Evolutionary conservation across 1,284 basidiomycete species (phyloP), one percentile per base, ranked within the genome.

Genomic region (Austroboletus novae-zelandiae): DNA sequence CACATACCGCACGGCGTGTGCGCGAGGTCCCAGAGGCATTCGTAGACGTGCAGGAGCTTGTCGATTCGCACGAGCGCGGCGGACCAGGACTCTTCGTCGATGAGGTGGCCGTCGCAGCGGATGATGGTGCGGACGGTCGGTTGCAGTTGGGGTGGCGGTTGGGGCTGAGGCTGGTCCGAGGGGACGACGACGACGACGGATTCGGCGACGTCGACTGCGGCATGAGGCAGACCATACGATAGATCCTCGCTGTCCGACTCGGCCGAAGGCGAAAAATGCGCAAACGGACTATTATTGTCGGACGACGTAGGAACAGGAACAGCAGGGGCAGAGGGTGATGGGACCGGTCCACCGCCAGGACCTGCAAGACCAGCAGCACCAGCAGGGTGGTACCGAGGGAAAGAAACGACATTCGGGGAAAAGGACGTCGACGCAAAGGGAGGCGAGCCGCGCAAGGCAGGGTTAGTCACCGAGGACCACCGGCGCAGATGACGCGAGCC

Each of bases 381-480:
- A 37, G 35, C 17, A 39, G 20, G 18, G 8, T 39, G 57, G 30
- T 57, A 66, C 41, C 49, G 52, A 14, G 60, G 41, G 31, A 66
- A 56, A 10, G 64, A 52, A 36, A 62, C 15, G 39, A 54, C 23
- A 17, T 37, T 61, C 0, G 54, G 51, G 2, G 54, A 20, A n/a
- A 58, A 43, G 37, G 57, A 36, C 9, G 65, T 27, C 25, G 25
- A 41, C 13, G 52, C 9, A 49, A 51, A 61, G 36, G 54, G 55
- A 25, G 62, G 53, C 3, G 60, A 61, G 30, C 49, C 49, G 53
- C 64, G 64, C 51, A 61, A 50, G 41, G 64, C 59, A 57, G 60
- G 53, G 48, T 68, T 57, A 41, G 62, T 65, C 40, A 64, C 65
- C 45, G 65, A 65, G 43, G 63, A 65, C 63, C 63, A 65, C 48